Base-by-base conservation (phyloP, 1,284 basidiomycete species). In the Ustilago loliicola region DNA sequence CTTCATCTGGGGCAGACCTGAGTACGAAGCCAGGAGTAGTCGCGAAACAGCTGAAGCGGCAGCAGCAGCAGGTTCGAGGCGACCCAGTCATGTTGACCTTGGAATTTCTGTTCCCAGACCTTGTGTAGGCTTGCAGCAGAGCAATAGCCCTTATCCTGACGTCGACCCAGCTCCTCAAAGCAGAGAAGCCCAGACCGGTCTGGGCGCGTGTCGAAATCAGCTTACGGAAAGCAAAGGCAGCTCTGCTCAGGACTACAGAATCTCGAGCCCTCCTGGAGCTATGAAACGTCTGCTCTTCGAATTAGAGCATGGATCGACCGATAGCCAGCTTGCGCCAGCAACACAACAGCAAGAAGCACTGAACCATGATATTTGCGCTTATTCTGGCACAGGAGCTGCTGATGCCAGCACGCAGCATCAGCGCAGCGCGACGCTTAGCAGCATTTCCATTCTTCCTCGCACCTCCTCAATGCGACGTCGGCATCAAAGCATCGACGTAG, bases 401-500 rank as follows among this genome's bases (percentile, higher is more conserved):
- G 45, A 19, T 45, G 42, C 42, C 13, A 30, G 30, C n/a, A 3
- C 47, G 21, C 38, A 36, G 3, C 63, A 66, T n/a, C 56, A 38
- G 17, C 56, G 63, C 2, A 66, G 56, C 11, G 34, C 55, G 3
- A 62, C 50, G 10, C 19, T 68, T 3, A 23, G 21, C 13, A 34
- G 48, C 17, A 40, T 34, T 2, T 13, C 38, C 6, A 38, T 71
- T 4, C 34, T 54, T 2, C 57, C 57, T 19, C 52, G 71, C 9
- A 51, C 25, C 10, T 58, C 66, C 27, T 68, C 65, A 3, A 61
- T 68, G 11, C 61, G 66, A 3, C 53, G 48, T 9, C 63, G 59
- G 1, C 59, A 66, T 17, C 55, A 54, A 21, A 65, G 59, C 17
- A 6, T 58, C 17, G 60, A 69, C 38, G n/a, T 61, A 3, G 57